A percentile compares a stretch with the other conserved stretches of the same genome.
Evolutionary conservation across 768 basidiomycete genomes (phyloP).

Genomic region (Phylloporus sp.): DNA sequence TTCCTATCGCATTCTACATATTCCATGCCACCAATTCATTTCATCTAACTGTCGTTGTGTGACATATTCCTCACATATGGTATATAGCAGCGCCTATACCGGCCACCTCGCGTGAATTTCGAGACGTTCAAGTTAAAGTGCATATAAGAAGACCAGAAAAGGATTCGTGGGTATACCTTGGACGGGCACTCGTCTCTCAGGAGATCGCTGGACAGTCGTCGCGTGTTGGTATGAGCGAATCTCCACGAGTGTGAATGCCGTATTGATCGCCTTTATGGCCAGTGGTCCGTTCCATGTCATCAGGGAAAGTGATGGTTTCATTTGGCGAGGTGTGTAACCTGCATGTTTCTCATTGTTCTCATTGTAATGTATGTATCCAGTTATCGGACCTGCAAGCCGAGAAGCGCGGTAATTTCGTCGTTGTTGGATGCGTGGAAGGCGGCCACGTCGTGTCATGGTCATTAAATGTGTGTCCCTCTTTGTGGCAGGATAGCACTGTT

Average conservation of each 20-base stretch:
- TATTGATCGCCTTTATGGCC: constrained; percentile 7
- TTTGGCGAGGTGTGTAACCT: constrained; percentile 61
- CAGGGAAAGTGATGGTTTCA: constrained; percentile 63
- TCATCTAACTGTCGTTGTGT: not conserved
- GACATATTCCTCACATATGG: not conserved
- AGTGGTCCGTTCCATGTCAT: constrained; percentile 47
- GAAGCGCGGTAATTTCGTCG: constrained; percentile 84
- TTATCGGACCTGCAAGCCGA: constrained; percentile 75
- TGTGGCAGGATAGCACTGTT: constrained; percentile 1
- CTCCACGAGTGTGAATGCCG: not conserved
- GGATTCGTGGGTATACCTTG: constrained; percentile 80
- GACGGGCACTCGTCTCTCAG: constrained; percentile 71
- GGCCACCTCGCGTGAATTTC: constrained; percentile 50
- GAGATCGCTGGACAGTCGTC: constrained; percentile 74
- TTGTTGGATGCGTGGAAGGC: constrained; percentile 75
- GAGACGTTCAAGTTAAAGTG: constrained; percentile 80
- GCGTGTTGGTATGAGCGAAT: constrained; percentile 62
- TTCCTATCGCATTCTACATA: not conserved
- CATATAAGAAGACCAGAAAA: constrained; percentile 76
- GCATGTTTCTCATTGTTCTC: not conserved
- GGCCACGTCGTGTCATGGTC: constrained; percentile 80
- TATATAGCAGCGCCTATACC: constrained; percentile 23
- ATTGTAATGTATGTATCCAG: constrained; percentile 31
- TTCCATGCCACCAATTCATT: constrained; percentile 10
- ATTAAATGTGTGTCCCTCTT: constrained; percentile 54